phyloP scores from a whole-genome alignment of 805 yeast genomes.

The Spathaspora gorwiae region DNA sequence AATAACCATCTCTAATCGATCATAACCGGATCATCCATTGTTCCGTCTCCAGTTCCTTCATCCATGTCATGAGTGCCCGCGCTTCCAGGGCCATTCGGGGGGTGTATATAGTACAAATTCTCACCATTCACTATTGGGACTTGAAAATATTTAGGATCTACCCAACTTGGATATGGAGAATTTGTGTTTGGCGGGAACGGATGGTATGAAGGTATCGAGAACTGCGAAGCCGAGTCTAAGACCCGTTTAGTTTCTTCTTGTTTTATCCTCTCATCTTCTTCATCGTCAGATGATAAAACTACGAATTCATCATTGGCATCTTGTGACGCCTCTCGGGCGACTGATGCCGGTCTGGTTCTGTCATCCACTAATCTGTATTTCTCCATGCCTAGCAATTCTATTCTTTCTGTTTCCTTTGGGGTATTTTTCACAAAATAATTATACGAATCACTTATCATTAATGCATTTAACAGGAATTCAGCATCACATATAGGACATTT shows the following conservation, averaged over 20 bases:
- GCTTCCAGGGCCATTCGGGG: slow-evolving; percentile 1
- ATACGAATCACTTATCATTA: slow-evolving; percentile 35
- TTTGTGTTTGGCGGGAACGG: slow-evolving; percentile 2
- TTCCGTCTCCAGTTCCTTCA: slow-evolving; percentile 23
- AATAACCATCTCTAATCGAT: slow-evolving; percentile 18
- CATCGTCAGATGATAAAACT: slow-evolving; percentile 30
- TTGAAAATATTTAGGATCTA: too few species aligned
- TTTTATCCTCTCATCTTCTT: slow-evolving; percentile 12
- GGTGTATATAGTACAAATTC: background rate
- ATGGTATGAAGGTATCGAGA: slow-evolving; percentile 1
- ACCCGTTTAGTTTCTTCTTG: slow-evolving; percentile 4
- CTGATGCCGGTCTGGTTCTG: slow-evolving; percentile 3
- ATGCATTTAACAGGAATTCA: slow-evolving; percentile 27
- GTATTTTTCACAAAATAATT: slow-evolving; percentile 40
- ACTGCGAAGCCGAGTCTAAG: background rate
- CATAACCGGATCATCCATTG: slow-evolving; percentile 38
- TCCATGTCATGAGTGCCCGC: background rate
- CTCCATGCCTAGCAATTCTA: slow-evolving; percentile 32
- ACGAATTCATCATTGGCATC: slow-evolving; percentile 18
- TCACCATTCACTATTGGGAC: too few species aligned
- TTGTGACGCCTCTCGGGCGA: slow-evolving; percentile 1
- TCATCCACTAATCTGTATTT: slow-evolving; percentile 32
- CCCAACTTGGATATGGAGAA: background rate
- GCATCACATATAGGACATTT: slow-evolving; percentile 40
- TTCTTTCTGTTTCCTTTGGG: slow-evolving; percentile 27